A percentile compares a stretch with the other conserved stretches of the same genome.
These are phyloP conservation scores for Nakaseomyces bracarensis DNA, from an alignment of 1,139 yeast genomes.

Conservation along the genomic window DNA sequence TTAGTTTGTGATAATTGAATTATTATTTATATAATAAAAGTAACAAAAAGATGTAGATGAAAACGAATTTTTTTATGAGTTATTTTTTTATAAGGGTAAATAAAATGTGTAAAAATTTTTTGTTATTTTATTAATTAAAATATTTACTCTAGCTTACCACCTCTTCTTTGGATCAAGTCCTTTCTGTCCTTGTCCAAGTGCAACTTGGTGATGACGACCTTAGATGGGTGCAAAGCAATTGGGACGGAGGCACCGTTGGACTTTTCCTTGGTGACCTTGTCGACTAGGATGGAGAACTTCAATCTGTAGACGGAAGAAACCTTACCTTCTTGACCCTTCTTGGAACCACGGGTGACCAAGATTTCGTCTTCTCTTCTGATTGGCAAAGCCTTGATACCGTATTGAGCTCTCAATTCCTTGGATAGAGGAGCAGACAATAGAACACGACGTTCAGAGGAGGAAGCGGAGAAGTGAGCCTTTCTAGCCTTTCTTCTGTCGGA, in stretches of 20 bases:
- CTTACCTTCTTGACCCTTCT: slow-evolving; percentile 99
- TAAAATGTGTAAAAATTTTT: background rate
- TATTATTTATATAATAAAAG: no score
- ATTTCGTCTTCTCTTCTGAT: slow-evolving; percentile 98
- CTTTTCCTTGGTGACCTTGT: slow-evolving; percentile 96
- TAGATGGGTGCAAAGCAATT: slow-evolving; percentile 96
- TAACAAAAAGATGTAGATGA: no score
- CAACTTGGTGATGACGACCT: slow-evolving; percentile 97
- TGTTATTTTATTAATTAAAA: slow-evolving; percentile 12
- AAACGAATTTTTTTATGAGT: background rate
- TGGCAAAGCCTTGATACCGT: slow-evolving; percentile 93
- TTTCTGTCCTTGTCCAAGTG: slow-evolving; percentile 99
- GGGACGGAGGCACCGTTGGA: slow-evolving; percentile 98
- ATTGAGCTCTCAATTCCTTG: slow-evolving; percentile 97
- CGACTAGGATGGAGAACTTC: slow-evolving; percentile 93
- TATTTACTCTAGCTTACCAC: slow-evolving; percentile 68
- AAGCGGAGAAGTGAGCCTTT: slow-evolving; percentile 99
- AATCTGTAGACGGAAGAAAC: slow-evolving; percentile 98
- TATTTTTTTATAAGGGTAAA: background rate
- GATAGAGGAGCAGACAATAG: slow-evolving; percentile 98
- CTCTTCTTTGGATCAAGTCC: slow-evolving; percentile 91
- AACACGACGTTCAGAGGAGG: slow-evolving; percentile 92
- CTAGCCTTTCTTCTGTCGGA: slow-evolving; percentile 99
- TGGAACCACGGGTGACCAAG: slow-evolving; percentile 93
- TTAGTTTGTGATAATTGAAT: no score